Evolutionary conservation across 345 rosid species (phyloP).

Genomic region (sweet orange (Citrus sinensis)): DNA sequence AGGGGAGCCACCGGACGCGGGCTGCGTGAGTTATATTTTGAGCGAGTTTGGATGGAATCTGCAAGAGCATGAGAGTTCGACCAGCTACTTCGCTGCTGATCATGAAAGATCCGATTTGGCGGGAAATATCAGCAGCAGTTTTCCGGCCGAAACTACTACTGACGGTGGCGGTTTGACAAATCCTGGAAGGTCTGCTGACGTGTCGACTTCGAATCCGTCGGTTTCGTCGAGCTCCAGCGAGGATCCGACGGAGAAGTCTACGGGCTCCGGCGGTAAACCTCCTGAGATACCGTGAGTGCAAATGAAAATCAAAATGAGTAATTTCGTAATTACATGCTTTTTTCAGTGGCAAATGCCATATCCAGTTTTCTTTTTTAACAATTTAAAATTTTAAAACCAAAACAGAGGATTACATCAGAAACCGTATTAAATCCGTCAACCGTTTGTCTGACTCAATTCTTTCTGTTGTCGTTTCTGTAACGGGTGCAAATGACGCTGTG

Average conservation of each 20-base stretch:
- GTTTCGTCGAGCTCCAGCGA: conserved; percentile 84
- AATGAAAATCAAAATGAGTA: not conserved
- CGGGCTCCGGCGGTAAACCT: conserved; percentile 63
- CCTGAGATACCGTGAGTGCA: conserved; percentile 90
- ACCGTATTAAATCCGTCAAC: conserved; percentile 12
- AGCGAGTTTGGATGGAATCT: conserved; percentile 71
- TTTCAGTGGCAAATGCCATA: not conserved
- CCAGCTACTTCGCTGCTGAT: not conserved
- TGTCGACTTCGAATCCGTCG: conserved; percentile 62
- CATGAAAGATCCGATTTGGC: conserved; percentile 28
- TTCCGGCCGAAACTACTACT: conserved; percentile 13
- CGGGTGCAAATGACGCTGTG: conserved; percentile 25
- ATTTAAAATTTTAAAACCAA: not conserved
- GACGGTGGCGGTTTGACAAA: not conserved
- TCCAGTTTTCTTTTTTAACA: not conserved
- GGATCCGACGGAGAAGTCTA: conserved; percentile 75
- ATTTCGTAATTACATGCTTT: conserved; percentile 15
- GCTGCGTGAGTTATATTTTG: conserved; percentile 42
- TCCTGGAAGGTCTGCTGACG: conserved; percentile 26
- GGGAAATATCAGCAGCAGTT: conserved; percentile 7
- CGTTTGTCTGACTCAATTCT: not conserved
- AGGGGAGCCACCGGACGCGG: conserved; percentile 36
- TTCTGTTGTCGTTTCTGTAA: not conserved
- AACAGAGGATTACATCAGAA: not conserved
- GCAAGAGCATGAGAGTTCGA: conserved; percentile 16